Evolutionary conservation across 345 rosid species (phyloP), one percentile per base, ranked within the genome.

Genomic region (Lenwebbia sp.): DNA sequence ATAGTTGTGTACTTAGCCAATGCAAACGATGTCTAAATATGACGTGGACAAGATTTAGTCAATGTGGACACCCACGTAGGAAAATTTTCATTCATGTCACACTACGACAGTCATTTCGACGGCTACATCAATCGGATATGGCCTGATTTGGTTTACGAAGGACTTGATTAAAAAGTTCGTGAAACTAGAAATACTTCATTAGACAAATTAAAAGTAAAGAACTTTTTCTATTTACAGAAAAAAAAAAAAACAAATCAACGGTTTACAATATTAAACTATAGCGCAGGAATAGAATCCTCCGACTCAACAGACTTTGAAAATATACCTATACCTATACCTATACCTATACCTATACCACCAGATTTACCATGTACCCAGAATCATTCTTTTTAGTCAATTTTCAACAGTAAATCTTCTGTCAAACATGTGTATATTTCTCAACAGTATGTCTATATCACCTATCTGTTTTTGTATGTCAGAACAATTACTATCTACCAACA

Each of bases 401-500:
- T 54, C 25, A 19, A 33, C 1, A 4, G 25, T 19, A 70, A 70
- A 70, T 70, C 78, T 70, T 70, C 47, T 70, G 3, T 17, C 40
- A 22, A 65, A 19, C 47, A 33, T 70, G 44, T 19, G 78, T 33
- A 33, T 70, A 21, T 22, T 37, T 33, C 47, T 19, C 51, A 49
- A 10, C 51, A 49, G 44, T 70, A 33, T 8, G 78, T 70, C 78
- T 33, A 70, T 10, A 70, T 33, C 78, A 33, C 47, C 78, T 70
- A 33, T 70, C 10, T 33, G 25, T 33, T 70, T 65, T 70, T 19
- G 44, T 33, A 19, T 21, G 62, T 22, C 10, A n/a, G 1, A 33
- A 82, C n/a, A 21, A 22, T 58, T 41, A 44, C 53, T 47, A 78
- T 14, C 88, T 86, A 90, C 85, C 88, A 91, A 88, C 96, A 93